Conservation (phyloP, 306 rosid genomes). For the Medicago truncatula region DNA sequence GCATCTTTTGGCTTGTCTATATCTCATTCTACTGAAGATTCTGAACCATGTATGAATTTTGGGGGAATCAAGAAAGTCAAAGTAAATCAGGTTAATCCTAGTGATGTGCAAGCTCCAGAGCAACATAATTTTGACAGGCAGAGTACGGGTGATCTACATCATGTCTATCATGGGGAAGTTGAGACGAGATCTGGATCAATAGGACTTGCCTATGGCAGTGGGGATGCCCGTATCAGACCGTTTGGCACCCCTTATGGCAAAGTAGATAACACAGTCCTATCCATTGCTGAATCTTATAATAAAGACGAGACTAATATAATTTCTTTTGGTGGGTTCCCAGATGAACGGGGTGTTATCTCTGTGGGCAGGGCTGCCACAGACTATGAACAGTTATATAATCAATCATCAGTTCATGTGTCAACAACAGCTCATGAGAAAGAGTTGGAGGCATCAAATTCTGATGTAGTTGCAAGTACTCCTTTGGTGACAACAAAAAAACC, state of each 20-base stretch:
- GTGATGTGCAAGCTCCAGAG: conserved; percentile 46
- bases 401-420: conserved; percentile 60
- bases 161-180: conserved; percentile 51
- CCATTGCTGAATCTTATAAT: conserved; percentile 55
- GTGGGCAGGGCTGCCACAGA: conserved; percentile 55
- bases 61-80: conserved; percentile 64
- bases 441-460: conserved; percentile 53
- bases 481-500: conserved; percentile 52
- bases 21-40: conserved; percentile 63
- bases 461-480: conserved; percentile 47
- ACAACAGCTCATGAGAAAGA: conserved; percentile 55
- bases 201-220: conserved; percentile 60
- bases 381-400: conserved; percentile 62
- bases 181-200: conserved; percentile 52
- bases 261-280: conserved; percentile 49
- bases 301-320: conserved; percentile 59
- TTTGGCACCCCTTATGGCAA: conserved; percentile 51
- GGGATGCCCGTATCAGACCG: conserved; percentile 56
- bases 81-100: conserved; percentile 57
- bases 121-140: conserved; percentile 51
- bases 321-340: conserved; percentile 72
- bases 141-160: conserved; percentile 52
- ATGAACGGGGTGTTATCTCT: conserved; percentile 64
- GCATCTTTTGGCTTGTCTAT: conserved; percentile 67
- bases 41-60: conserved; percentile 61